Conservation (phyloP, 805 yeast species). For the Wickerhamiella vanderwaltii region DNA sequence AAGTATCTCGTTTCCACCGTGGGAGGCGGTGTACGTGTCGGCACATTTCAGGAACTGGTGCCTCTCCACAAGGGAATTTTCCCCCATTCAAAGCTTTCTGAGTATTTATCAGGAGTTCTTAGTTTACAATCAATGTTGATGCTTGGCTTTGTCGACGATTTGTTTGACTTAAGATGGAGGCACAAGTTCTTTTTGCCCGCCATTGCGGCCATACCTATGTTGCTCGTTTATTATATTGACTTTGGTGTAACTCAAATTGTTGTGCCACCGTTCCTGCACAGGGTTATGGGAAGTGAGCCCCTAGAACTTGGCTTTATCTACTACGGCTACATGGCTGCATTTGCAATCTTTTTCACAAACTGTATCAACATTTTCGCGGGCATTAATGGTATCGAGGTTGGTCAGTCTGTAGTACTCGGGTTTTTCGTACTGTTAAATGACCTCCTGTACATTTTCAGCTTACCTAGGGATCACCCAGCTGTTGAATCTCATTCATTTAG, state of each 20-base stretch:
- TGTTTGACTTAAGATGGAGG: conserved; percentile 94
- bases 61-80: conserved; percentile 28
- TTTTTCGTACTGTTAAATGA: conserved; percentile 66
- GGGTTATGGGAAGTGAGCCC: conserved; percentile 26
- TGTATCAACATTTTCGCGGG: conserved; percentile 95
- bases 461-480: conserved; percentile 42
- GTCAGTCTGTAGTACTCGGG: conserved; percentile 76
- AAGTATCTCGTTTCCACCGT: conserved; percentile 52
- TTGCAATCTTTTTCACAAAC: conserved; percentile 90
- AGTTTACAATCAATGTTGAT: conserved; percentile 75
- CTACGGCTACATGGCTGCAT: conserved; percentile 80
- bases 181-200: conserved; percentile 95
- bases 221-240: conserved; percentile 85
- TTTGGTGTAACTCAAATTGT: conserved; percentile 83
- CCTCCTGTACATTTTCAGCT: conserved; percentile 41
- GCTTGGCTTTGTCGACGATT: conserved; percentile 84
- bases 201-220: conserved; percentile 79
- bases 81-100: conserved; percentile 69
- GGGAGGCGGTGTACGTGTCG: conserved; percentile 45
- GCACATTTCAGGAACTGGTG: conserved; percentile 22
- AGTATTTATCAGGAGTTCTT: conserved; percentile 71
- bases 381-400: conserved; percentile 91
- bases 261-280: conserved; percentile 53
- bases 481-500: conserved; percentile 75
- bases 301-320: conserved; percentile 71